Conservation (phyloP, 2,329 filamentous ascomycete genomes). For the Nemania sp. region DNA sequence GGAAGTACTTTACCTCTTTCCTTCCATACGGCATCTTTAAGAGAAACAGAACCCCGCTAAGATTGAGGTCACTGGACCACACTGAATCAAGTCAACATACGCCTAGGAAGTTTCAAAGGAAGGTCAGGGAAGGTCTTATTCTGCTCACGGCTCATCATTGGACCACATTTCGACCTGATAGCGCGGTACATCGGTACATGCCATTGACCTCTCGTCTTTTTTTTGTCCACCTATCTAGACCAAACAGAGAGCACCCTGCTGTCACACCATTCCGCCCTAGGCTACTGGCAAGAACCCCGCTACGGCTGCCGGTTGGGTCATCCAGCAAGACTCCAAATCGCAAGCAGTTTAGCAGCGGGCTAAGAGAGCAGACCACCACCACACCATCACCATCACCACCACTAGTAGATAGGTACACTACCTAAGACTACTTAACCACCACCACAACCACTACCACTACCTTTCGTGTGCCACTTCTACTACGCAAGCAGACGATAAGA, state of each 20-base stretch:
- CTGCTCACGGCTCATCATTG: conserved; percentile 21
- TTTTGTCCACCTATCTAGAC: conserved; percentile 4
- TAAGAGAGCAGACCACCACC: conserved; percentile 23
- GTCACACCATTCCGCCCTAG: conserved; percentile 25
- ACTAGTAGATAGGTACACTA: conserved; percentile 20
- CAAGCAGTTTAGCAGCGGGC: background rate
- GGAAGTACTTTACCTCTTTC: no score
- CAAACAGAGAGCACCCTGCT: conserved; percentile 10
- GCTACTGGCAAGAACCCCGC: conserved; percentile 22
- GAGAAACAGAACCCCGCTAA: conserved; percentile 6
- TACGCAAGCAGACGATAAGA: conserved; percentile 4
- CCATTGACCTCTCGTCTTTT: conserved; percentile 7
- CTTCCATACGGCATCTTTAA: conserved; percentile 1
- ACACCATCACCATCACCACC: conserved; percentile 25
- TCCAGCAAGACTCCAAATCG: conserved; percentile 36
- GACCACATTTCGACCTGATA: conserved; percentile 15
- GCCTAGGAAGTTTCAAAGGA: conserved; percentile 24
- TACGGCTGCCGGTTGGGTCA: conserved; percentile 28
- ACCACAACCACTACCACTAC: conserved; percentile 8
- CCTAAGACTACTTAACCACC: background rate
- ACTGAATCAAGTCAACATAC: background rate
- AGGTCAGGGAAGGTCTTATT: no score
- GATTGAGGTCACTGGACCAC: conserved; percentile 26
- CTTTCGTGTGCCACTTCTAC: conserved; percentile 3
- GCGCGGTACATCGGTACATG: conserved; percentile 21